Evolutionary conservation across 1,284 basidiomycete genomes (phyloP), one percentile per base, ranked within the genome.

Genomic region (Sporisorium exsertum): DNA sequence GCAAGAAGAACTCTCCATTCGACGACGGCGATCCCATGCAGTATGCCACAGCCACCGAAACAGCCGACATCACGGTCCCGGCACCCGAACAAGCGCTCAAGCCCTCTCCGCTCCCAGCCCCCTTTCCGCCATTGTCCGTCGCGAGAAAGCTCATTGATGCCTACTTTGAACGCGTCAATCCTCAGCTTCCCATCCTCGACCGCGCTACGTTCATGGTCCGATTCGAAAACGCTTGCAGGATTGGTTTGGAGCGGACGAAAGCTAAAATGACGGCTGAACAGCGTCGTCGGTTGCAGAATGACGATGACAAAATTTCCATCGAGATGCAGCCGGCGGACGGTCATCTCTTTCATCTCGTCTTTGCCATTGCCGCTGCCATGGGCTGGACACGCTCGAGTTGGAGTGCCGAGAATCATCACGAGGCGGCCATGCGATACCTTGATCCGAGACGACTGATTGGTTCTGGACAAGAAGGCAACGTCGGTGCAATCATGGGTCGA

Each of bases 271-370:
- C 66, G 0, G 24, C 55, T 2, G 55, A 69, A n/a, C 58, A 68
- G 35, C 22, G 62, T 9, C 54, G 32, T 5, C 46, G 59, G 37
- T 15, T 49, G 9, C 35, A 35, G 8, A 51, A 61, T 26, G 52
- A 73, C 13, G 66, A 77, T 27, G 70, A 77, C 46, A 55, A 62
- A 63, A 6, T 77, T 16, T 58, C 60, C 20, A 72, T 77, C 58
- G 70, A 77, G n/a, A 43, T 72, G 50, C 70, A 73, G 46, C 66
- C 74, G 22, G 74, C 74, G 15, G 74, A 77, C 32, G 74, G 74
- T 7, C 74, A 77, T 27, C 74, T 77, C 26, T 77, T 77, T 35
- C 74, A 77, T n/a, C 74, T 77, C 5, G 70, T 77, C 16, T 72
- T 77, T 47, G 70, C 74, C 29, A 77, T 77, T 40, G 74, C 74